A percentile compares a stretch with the other conserved stretches of the same genome.
phyloP scores from a whole-genome alignment of 148 eudicot genomes.

The Agrostemma githago region DNA sequence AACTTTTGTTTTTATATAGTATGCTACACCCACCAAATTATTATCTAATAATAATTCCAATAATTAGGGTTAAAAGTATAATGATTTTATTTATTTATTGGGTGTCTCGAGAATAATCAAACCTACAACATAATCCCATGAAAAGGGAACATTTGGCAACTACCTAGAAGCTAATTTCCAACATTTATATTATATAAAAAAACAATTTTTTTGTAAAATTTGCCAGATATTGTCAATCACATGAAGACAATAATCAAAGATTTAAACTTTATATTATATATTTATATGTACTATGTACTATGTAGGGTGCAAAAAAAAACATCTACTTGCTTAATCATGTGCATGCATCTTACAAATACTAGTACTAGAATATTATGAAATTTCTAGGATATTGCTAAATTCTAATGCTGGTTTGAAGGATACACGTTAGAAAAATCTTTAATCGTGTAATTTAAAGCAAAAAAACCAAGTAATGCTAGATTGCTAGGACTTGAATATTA shows the following conservation, averaged over 20 bases:
- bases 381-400: not conserved
- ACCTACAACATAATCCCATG: conserved; percentile 17
- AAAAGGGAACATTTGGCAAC: conserved; percentile 33
- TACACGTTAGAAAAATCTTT: no score
- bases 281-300: no score
- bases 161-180: conserved; percentile 24
- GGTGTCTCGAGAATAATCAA: not conserved
- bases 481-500: no score
- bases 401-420: no score
- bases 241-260: conserved; percentile 21
- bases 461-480: no score
- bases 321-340: conserved; percentile 2
- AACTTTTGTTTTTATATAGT: not conserved
- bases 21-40: not conserved
- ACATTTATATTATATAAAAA: conserved; percentile 19
- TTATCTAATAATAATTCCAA: not conserved
- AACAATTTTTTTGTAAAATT: conserved; percentile 2
- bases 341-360: conserved; percentile 5
- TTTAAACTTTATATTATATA: not conserved
- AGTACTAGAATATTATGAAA: not conserved
- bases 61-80: not conserved
- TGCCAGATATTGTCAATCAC: conserved; percentile 29
- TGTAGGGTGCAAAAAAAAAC: not conserved
- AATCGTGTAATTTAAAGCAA: no score
- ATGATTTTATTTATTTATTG: not conserved